A percentile compares a stretch with the other conserved stretches of the same genome.
Evolutionary conservation across 768 basidiomycete species (phyloP).

Genomic region (Leccinum aurantiacum): DNA sequence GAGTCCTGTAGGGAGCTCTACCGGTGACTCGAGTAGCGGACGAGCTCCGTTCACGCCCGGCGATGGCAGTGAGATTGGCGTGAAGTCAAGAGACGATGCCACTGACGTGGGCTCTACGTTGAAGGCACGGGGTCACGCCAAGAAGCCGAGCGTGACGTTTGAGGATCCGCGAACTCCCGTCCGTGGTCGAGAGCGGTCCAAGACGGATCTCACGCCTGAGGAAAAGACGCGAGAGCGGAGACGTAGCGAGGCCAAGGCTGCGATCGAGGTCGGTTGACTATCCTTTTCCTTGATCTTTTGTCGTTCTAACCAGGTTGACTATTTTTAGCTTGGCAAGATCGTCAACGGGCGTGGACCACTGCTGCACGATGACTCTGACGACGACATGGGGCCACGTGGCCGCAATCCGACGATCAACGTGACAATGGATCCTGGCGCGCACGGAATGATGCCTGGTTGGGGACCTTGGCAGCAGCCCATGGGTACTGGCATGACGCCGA

Average conservation of each 20-base stretch:
- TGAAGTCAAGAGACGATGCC: constrained; percentile 21
- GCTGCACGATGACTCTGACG: constrained; percentile 49
- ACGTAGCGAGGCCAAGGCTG: constrained; percentile 80
- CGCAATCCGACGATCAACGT: constrained; percentile 37
- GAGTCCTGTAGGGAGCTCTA: constrained; percentile 77
- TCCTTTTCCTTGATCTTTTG: too few relatives aligned
- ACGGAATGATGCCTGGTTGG: constrained; percentile 37
- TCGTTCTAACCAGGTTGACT: constrained; percentile 9
- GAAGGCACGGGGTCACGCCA: constrained; percentile 39
- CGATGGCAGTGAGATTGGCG: constrained; percentile 67
- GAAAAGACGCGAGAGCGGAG: constrained; percentile 68
- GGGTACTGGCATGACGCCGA: constrained; percentile 22
- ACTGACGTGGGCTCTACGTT: constrained; percentile 30
- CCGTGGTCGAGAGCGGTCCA: constrained; percentile 33
- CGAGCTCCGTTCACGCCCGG: constrained; percentile 72
- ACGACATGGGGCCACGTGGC: constrained; percentile 31
- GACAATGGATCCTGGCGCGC: constrained; percentile 34
- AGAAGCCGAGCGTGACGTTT: constrained; percentile 69
- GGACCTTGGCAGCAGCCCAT: constrained; percentile 30
- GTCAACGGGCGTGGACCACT: constrained; percentile 75
- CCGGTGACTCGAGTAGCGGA: constrained; percentile 81
- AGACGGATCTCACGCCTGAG: constrained; percentile 40
- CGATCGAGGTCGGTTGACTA: constrained; percentile 64
- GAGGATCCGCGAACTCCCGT: constrained; percentile 45
- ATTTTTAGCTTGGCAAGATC: constrained; percentile 75